A percentile compares a stretch with the other conserved stretches of the same genome.
These are phyloP conservation scores for Apiotrichum gamsii DNA, from an alignment of 1,284 basidiomycete species.

Conservation along the genomic window DNA sequence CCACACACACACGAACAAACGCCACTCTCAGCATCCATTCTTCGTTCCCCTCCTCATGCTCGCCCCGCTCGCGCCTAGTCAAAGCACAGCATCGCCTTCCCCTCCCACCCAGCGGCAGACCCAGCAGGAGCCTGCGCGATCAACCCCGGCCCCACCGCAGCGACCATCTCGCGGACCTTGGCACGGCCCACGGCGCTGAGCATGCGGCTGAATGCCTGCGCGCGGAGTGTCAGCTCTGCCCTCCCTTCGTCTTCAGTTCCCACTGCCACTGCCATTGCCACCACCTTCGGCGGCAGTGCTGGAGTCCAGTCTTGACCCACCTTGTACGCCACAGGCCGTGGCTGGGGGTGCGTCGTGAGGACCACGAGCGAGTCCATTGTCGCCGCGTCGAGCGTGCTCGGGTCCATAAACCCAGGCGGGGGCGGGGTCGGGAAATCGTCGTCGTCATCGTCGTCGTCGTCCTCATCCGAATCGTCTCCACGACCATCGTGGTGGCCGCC, in stretches of 20 bases:
- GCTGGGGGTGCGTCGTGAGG: conserved; percentile 10
- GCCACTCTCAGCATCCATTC: too few species aligned
- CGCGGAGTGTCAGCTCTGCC: too few species aligned
- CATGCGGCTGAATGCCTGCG: conserved; percentile 1
- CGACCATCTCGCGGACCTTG: conserved; percentile 7
- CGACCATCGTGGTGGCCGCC: background rate
- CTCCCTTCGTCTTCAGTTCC: too few species aligned
- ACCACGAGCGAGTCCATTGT: conserved; percentile 29
- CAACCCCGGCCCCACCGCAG: conserved; percentile 11
- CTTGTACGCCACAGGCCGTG: conserved; percentile 6
- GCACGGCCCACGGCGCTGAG: conserved; percentile 1
- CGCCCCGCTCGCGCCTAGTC: too few species aligned
- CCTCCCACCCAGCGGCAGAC: too few species aligned
- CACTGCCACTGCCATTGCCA: too few species aligned
- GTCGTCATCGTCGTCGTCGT: background rate
- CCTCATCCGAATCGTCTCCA: background rate
- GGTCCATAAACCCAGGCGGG: conserved; percentile 39
- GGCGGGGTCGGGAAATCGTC: conserved; percentile 29
- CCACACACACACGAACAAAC: too few species aligned
- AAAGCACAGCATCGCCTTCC: too few species aligned
- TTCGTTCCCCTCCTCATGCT: too few species aligned
- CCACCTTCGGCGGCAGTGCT: too few species aligned
- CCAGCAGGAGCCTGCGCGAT: conserved; percentile 1
- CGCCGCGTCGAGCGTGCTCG: conserved; percentile 12
- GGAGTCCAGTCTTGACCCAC: background rate